Evolutionary conservation across 2,329 filamentous ascomycete species (phyloP).

Genomic region (Fonsecaea pedrosoi): DNA sequence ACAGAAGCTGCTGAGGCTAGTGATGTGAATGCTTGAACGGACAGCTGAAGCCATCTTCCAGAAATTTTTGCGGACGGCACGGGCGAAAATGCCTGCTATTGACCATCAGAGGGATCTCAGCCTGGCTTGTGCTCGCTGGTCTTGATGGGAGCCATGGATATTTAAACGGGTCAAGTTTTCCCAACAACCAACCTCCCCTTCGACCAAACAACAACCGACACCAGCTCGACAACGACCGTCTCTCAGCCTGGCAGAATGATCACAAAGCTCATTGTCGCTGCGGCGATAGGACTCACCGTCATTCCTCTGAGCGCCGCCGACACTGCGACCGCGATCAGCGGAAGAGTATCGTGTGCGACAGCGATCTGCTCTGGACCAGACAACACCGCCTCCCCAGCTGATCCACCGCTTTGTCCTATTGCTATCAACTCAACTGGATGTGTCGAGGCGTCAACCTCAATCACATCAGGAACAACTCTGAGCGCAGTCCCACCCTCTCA

Average conservation of each 20-base stretch:
- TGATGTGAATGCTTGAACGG: not conserved
- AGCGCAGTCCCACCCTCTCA: not conserved
- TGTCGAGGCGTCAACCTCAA: not conserved
- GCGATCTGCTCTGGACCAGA: not conserved
- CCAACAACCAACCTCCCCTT: constrained; percentile 1
- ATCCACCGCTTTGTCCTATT: not conserved
- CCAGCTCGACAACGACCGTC: not conserved
- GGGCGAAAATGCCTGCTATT: not conserved
- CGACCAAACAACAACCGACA: not conserved
- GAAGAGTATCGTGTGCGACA: not conserved
- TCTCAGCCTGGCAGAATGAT: not conserved
- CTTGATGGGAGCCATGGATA: not conserved
- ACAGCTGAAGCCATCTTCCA: not conserved
- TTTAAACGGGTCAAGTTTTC: not conserved
- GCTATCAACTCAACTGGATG: not conserved
- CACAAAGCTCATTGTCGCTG: not conserved
- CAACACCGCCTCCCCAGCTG: not conserved
- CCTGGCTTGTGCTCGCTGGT: constrained; percentile 8
- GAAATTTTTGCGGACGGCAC: not conserved
- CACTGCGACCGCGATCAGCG: not conserved
- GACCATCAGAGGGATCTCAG: not conserved
- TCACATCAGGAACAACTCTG: not conserved
- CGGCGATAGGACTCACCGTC: constrained; percentile 5
- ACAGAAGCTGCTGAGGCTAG: not conserved
- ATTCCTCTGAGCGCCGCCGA: not conserved